Percentiles rank a stretch among this genome's conserved stretches.
phyloP scores from a whole-genome alignment of 352 stramenopile species.

The Phytophthora hybrid region DNA sequence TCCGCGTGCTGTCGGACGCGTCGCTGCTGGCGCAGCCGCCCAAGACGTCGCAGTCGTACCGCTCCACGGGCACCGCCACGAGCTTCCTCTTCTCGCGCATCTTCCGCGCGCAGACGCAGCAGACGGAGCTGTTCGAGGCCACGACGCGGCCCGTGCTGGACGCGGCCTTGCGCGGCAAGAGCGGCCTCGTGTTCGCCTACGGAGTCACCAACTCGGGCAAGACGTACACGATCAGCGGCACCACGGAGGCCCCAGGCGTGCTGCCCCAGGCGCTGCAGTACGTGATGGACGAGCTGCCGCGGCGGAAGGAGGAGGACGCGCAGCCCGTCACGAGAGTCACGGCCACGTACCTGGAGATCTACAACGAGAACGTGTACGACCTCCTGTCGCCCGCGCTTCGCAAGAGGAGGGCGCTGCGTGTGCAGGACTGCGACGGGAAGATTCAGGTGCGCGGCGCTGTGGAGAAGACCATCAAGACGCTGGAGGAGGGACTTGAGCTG shows the following conservation, averaged over 20 bases:
- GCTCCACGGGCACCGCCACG: slow-evolving; percentile 77
- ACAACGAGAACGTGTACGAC: slow-evolving; percentile 99
- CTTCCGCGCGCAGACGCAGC: slow-evolving; percentile 78
- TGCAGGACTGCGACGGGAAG: slow-evolving; percentile 88
- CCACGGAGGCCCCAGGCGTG: slow-evolving; percentile 74
- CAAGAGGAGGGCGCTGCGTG: slow-evolving; percentile 70
- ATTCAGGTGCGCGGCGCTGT: slow-evolving; percentile 89
- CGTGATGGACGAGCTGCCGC: slow-evolving; percentile 72
- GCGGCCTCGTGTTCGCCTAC: slow-evolving; percentile 97
- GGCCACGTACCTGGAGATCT: slow-evolving; percentile 98
- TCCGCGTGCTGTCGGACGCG: slow-evolving; percentile 73
- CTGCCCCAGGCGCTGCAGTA: slow-evolving; percentile 83
- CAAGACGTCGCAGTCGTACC: slow-evolving; percentile 80
- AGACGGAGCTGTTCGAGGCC: slow-evolving; percentile 93
- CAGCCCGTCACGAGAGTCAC: slow-evolving; percentile 59
- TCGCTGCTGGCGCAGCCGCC: slow-evolving; percentile 70
- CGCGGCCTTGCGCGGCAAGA: slow-evolving; percentile 85
- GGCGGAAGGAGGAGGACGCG: slow-evolving; percentile 52
- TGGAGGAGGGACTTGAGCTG: slow-evolving; percentile 78
- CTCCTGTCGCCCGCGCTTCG: slow-evolving; percentile 78
- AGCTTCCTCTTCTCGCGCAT: slow-evolving; percentile 88
- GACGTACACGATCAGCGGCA: slow-evolving; percentile 98
- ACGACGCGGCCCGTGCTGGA: slow-evolving; percentile 93
- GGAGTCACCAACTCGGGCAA: slow-evolving; percentile 99
- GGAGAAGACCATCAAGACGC: slow-evolving; percentile 64